These are phyloP conservation scores for Candida tallmaniae DNA, from an alignment of 805 yeast genomes.

Conservation along the genomic window DNA sequence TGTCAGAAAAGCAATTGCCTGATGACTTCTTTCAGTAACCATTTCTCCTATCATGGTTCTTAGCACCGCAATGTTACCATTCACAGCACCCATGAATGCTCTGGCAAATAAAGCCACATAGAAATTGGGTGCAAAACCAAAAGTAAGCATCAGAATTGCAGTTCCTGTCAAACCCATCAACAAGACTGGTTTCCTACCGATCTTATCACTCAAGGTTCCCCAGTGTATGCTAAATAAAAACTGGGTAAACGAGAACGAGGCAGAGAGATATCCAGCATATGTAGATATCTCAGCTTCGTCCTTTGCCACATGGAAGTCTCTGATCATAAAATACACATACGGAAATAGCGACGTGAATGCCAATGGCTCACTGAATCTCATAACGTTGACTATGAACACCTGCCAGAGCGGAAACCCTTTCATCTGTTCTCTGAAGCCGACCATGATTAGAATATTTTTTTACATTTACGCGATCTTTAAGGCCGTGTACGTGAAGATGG, in stretches of 20 bases:
- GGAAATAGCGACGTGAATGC: slow-evolving; percentile 64
- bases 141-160: slow-evolving; percentile 39
- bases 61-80: slow-evolving; percentile 64
- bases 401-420: slow-evolving; percentile 55
- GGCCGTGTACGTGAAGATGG: too few relatives aligned
- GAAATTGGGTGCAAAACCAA: slow-evolving; percentile 53
- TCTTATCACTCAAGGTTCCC: slow-evolving; percentile 51
- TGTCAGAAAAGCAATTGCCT: slow-evolving; percentile 58
- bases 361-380: slow-evolving; percentile 58
- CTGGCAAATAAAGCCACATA: slow-evolving; percentile 52
- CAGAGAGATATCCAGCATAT: slow-evolving; percentile 59
- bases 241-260: slow-evolving; percentile 60
- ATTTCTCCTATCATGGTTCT: slow-evolving; percentile 61
- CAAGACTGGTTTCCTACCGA: slow-evolving; percentile 55
- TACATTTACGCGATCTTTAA: too few relatives aligned
- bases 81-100: slow-evolving; percentile 50
- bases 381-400: slow-evolving; percentile 31
- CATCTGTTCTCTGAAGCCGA: slow-evolving; percentile 43
- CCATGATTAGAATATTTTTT: too few relatives aligned
- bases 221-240: slow-evolving; percentile 54
- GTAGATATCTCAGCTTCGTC: slow-evolving; percentile 50
- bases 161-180: slow-evolving; percentile 52
- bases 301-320: slow-evolving; percentile 49
- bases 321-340: slow-evolving; percentile 58
- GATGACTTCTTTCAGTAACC: slow-evolving; percentile 52